These are phyloP conservation scores for Malus sylvestris DNA, from an alignment of 306 rosid species.

Conservation along the genomic window DNA sequence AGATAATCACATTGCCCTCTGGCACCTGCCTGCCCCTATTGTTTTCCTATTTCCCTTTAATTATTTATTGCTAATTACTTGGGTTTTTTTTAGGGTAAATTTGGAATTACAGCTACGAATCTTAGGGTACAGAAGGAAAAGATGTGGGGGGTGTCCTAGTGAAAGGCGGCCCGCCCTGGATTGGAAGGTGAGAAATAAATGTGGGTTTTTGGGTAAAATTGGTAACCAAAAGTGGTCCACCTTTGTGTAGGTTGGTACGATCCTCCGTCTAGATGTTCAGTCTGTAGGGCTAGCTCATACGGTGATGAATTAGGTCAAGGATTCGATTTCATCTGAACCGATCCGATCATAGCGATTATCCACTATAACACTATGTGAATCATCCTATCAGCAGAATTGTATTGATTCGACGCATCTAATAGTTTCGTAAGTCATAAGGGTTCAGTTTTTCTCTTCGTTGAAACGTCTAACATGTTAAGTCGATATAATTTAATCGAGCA, in stretches of 20 bases:
- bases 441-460: no score
- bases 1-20: background rate
- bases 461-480: no score
- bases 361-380: no score
- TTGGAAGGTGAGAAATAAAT: slow-evolving; percentile 6
- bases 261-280: background rate
- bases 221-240: no score
- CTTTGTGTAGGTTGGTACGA: background rate
- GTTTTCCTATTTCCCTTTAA: background rate
- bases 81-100: background rate
- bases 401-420: background rate
- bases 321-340: background rate
- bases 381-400: rapidly evolving
- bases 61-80: background rate
- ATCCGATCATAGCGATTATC: background rate
- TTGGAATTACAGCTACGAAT: background rate
- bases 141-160: background rate
- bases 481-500: background rate
- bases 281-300: background rate
- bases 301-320: background rate
- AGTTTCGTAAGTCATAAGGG: rapidly evolving
- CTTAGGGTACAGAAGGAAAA: background rate
- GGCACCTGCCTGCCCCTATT: background rate
- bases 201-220: background rate
- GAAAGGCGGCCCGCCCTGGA: background rate